A percentile compares a stretch with the other conserved stretches of the same genome.
Evolutionary conservation across 768 basidiomycete species (phyloP).

Genomic region (Heimioporus sp.): DNA sequence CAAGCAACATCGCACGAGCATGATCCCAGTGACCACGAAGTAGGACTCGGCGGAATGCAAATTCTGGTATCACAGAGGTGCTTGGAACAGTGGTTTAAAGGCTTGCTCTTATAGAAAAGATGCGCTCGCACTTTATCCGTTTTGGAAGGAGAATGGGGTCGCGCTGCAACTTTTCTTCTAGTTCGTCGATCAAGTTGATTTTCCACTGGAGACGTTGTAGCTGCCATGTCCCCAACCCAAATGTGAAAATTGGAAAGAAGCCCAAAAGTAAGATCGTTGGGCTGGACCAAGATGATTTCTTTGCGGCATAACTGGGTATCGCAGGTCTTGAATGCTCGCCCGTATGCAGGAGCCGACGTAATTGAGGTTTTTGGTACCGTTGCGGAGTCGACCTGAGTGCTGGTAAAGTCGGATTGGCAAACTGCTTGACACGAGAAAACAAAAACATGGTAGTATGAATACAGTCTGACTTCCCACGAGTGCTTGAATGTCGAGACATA

Average conservation of each 20-base stretch:
- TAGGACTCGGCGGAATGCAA: slow-evolving; percentile 82
- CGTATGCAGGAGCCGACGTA: slow-evolving; percentile 16
- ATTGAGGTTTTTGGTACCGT: slow-evolving; percentile 2
- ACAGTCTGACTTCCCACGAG: slow-evolving; percentile 21
- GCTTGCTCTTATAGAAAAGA: slow-evolving; percentile 13
- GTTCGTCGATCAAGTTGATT: slow-evolving; percentile 85
- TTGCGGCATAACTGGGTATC: slow-evolving; percentile 52
- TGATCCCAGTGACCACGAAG: slow-evolving; percentile 80
- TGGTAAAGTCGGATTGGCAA: slow-evolving; percentile 5
- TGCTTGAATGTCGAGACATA: not conserved
- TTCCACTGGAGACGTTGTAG: slow-evolving; percentile 94
- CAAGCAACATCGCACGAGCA: slow-evolving; percentile 72
- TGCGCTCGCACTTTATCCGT: slow-evolving; percentile 73
- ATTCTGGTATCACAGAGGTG: slow-evolving; percentile 80
- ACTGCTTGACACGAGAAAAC: slow-evolving; percentile 10
- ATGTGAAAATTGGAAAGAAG: slow-evolving; percentile 87
- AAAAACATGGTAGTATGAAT: slow-evolving; percentile 17
- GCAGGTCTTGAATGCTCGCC: slow-evolving; percentile 22
- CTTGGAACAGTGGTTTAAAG: slow-evolving; percentile 35
- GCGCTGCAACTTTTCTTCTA: slow-evolving; percentile 84
- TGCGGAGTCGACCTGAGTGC: slow-evolving; percentile 9
- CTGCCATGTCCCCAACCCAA: slow-evolving; percentile 92
- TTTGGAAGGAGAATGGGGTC: slow-evolving; percentile 77
- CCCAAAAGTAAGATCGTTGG: slow-evolving; percentile 76
- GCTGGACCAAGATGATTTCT: slow-evolving; percentile 59